Evolutionary conservation across 179 eudicot species (phyloP).

Genomic region (Beta corolliflora): DNA sequence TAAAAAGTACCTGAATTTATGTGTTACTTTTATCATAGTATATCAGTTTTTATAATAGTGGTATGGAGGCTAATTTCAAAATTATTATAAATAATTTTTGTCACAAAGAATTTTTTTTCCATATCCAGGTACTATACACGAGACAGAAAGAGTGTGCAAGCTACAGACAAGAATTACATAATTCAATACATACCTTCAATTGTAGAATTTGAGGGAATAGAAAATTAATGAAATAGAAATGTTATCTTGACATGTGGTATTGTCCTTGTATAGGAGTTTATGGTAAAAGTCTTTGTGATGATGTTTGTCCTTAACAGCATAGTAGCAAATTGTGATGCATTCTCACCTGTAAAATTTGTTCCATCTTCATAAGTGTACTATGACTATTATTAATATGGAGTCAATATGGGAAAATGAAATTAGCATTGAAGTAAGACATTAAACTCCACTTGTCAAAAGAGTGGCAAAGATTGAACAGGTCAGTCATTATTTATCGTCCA

Average conservation of each 20-base stretch:
- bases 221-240: not conserved
- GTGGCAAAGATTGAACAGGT: not conserved
- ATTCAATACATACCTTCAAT: not conserved
- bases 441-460: conserved; percentile 2
- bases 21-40: too few species aligned
- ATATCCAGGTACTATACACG: too few species aligned
- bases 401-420: not conserved
- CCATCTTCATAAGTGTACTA: not conserved
- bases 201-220: not conserved
- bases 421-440: conserved; percentile 6
- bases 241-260: not conserved
- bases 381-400: not conserved
- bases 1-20: too few species aligned
- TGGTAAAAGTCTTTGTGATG: not conserved
- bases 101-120: too few species aligned
- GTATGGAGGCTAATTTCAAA: too few species aligned
- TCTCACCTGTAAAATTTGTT: conserved; percentile 4
- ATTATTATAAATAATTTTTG: too few species aligned
- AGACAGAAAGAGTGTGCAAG: too few species aligned
- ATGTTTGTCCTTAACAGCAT: conserved; percentile 5
- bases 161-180: too few species aligned
- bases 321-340: not conserved
- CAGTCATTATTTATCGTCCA: not conserved
- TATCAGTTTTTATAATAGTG: too few species aligned
- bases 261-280: not conserved